Evolutionary conservation across 306 rosid genomes (phyloP).

Genomic region (Purshia tridentata): DNA sequence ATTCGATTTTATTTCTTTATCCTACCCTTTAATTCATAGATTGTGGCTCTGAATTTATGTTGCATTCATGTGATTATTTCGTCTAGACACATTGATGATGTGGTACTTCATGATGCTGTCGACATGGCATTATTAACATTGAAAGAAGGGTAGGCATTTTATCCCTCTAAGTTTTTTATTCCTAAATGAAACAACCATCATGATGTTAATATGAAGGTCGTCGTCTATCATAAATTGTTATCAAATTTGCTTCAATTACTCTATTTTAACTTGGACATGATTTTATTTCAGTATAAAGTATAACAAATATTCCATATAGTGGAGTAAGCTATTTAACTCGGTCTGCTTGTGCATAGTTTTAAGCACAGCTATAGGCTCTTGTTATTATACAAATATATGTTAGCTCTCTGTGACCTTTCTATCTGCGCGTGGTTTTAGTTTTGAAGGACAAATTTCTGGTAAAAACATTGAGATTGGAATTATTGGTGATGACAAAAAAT

Average conservation of each 20-base stretch:
- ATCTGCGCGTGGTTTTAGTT: conserved; percentile 26
- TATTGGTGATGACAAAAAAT: conserved; percentile 66
- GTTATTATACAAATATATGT: background rate
- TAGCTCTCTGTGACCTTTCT: background rate
- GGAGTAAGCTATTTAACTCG: too few relatives aligned
- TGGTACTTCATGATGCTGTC: conserved; percentile 89
- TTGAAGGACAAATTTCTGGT: conserved; percentile 78
- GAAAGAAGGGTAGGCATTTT: conserved; percentile 64
- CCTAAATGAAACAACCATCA: background rate
- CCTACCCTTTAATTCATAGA: background rate
- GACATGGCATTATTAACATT: conserved; percentile 76
- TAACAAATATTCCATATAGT: too few relatives aligned
- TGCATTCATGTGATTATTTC: background rate
- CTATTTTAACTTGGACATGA: background rate
- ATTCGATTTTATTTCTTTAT: background rate
- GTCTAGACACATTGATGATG: conserved; percentile 67
- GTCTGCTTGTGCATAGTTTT: background rate
- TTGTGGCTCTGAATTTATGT: background rate
- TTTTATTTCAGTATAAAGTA: too few relatives aligned
- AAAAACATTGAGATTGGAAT: conserved; percentile 87
- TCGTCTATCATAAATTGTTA: background rate
- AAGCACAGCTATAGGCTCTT: background rate
- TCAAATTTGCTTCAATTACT: too few relatives aligned
- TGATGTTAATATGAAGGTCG: background rate
- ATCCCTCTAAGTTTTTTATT: background rate